Conservation (phyloP, 257 asterid species). For the Coffea canephora region DNA sequence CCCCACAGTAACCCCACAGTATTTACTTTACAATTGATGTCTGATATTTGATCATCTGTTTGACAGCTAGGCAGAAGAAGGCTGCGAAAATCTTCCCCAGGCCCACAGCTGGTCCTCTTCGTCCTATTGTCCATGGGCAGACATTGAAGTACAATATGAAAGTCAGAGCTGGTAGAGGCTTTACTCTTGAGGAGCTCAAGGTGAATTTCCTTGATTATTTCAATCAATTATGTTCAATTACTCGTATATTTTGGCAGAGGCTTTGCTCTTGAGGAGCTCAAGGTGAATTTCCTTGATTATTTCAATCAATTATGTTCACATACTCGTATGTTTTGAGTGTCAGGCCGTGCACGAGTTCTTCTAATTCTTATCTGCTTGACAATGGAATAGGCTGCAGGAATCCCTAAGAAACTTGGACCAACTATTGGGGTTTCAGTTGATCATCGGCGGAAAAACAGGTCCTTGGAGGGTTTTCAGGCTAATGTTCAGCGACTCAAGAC, state of each 20-base stretch:
- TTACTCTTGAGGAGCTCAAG: conserved; percentile 85
- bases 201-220: conserved; percentile 20
- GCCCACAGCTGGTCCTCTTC: conserved; percentile 77
- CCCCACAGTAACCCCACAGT: too few relatives aligned
- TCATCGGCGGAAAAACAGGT: conserved; percentile 64
- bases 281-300: conserved; percentile 32
- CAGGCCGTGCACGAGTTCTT: neutral
- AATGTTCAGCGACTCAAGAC: conserved; percentile 72
- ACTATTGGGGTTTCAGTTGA: conserved; percentile 77
- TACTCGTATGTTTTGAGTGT: neutral
- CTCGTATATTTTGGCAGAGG: conserved; percentile 44
- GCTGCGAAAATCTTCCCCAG: conserved; percentile 85
- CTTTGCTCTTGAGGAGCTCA: conserved; percentile 81
- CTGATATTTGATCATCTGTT: neutral
- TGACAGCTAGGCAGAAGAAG: conserved; percentile 69
- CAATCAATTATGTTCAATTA: neutral
- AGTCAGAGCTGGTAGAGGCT: conserved; percentile 77
- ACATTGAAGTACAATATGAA: conserved; percentile 84
- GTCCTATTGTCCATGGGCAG: conserved; percentile 75
- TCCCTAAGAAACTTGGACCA: conserved; percentile 69
- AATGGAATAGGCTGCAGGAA: conserved; percentile 56
- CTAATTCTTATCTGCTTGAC: neutral
- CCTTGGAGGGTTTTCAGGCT: conserved; percentile 68
- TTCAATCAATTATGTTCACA: neutral
- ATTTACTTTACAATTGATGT: neutral